Percentiles rank a stretch among this genome's conserved stretches.
These are phyloP conservation scores for Mycena leptocephala DNA, from an alignment of 768 basidiomycete species.

Conservation along the genomic window DNA sequence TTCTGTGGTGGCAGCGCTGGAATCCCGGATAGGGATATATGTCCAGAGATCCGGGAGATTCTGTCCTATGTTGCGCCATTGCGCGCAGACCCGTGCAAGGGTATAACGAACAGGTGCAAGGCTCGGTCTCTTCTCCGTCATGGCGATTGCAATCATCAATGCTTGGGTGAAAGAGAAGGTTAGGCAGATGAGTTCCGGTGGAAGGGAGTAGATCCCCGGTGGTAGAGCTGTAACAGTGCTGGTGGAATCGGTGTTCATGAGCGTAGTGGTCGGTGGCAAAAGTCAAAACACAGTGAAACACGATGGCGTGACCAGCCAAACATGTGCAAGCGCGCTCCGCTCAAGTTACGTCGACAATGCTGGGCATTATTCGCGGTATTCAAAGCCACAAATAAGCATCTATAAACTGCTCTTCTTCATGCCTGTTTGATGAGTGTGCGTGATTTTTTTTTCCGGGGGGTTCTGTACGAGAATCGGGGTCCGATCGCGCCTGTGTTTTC, in stretches of 20 bases:
- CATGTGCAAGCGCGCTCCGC: no score
- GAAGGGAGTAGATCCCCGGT: neutral
- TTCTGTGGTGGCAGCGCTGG: neutral
- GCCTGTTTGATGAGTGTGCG: no score
- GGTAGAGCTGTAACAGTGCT: neutral
- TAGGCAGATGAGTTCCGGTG: neutral
- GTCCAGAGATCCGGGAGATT: conserved; percentile 3
- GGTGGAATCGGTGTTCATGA: neutral
- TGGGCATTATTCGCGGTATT: no score
- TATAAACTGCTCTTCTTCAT: no score
- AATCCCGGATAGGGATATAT: conserved; percentile 1
- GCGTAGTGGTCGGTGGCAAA: neutral
- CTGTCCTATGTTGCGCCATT: neutral
- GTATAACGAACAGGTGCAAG: neutral
- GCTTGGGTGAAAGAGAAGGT: conserved; percentile 9
- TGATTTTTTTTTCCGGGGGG: no score
- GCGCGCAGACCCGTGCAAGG: neutral
- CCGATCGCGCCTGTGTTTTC: no score
- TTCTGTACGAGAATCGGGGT: no score
- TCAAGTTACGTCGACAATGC: no score
- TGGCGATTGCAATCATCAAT: neutral
- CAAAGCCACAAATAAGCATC: no score
- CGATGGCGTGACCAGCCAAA: no score
- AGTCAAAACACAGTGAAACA: no score
- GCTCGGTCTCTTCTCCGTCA: neutral